Evolutionary conservation across 192 early-diverging fungal genomes (phyloP), one percentile per base, ranked within the genome.

Genomic region (Coemansia sp.): DNA sequence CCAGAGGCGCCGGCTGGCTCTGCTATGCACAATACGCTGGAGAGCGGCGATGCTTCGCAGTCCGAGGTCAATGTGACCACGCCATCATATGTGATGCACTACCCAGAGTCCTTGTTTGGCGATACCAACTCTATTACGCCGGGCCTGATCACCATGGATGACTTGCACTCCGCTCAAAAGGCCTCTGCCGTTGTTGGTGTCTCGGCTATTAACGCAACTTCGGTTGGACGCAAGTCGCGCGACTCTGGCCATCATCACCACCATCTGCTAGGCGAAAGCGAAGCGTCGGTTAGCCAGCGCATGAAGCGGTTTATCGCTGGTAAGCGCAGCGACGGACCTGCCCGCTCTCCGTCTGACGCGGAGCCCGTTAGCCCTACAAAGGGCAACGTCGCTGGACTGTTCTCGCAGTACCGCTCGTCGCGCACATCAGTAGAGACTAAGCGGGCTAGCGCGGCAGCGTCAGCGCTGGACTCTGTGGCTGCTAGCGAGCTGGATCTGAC

Each of bases 1-100:
- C n/a, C 55, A 1, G 29, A 23, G 32, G 15, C 21, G 32, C 46
- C 23, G 38, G 27, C 55, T 1, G 17, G 5, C 19, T 27, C 50
- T 21, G 50, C 8, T 27, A 9, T 23, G 19, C 57, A 59, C 25
- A 59, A 34, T 29, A 12, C 25, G 50, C 23, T 23, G 19, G 50
- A 27, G 7, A 25, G 21, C 14, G 55, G 55, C 31, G 29, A 59
- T 36, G 32, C 29, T 15, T 19, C 57, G 5, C 57, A 14, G 31
- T 9, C 37, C 38, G 68, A 74, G n/a, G 32, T 60, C 10, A 58
- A 27, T 21, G 69, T 70, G n/a, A 66, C 68, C 2, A 74, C 70
- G 21, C 79, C 79, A 2, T 82, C 79, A 11, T 82, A 82, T 36
- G 70, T 76, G 41, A 82, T 82, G 79, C 79, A 82, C 71, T 82